These are phyloP conservation scores for Saussurea involucrata DNA, from an alignment of 129 eudicot species.

Conservation along the genomic window DNA sequence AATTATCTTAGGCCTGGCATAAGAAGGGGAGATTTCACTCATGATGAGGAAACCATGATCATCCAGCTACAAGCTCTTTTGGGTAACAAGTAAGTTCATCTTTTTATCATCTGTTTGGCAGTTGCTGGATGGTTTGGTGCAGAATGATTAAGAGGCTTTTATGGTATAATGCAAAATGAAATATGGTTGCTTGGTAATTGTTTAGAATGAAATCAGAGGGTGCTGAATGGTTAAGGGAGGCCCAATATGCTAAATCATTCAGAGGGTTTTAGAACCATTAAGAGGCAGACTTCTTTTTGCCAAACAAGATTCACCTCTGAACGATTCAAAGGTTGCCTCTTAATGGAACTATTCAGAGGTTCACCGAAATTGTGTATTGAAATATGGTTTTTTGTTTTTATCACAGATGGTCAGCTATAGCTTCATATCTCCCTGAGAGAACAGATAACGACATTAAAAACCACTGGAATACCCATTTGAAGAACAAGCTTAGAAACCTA, in stretches of 20 bases:
- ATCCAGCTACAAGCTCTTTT: constrained; percentile 87
- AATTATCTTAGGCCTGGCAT: constrained; percentile 86
- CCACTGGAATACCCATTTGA: constrained; percentile 65
- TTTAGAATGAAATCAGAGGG: too few species aligned
- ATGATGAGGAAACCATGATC: constrained; percentile 81
- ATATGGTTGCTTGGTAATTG: too few species aligned
- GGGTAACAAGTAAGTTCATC: constrained; percentile 65
- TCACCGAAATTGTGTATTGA: background rate
- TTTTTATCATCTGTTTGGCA: background rate
- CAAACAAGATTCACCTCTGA: too few species aligned
- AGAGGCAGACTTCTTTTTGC: too few species aligned
- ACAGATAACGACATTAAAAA: constrained; percentile 73
- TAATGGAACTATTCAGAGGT: too few species aligned
- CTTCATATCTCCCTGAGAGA: constrained; percentile 73
- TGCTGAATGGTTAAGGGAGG: too few species aligned
- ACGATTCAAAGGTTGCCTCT: too few species aligned
- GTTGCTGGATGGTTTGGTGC: too few species aligned
- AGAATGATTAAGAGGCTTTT: too few species aligned
- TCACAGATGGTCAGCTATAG: constrained; percentile 72
- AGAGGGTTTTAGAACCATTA: too few species aligned
- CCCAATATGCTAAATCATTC: too few species aligned
- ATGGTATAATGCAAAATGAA: too few species aligned
- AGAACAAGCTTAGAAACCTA: constrained; percentile 53
- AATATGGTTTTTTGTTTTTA: background rate
- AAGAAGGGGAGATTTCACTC: constrained; percentile 73